phyloP scores from a whole-genome alignment of 495 filamentous ascomycete species.

The Xylaria venustula region DNA sequence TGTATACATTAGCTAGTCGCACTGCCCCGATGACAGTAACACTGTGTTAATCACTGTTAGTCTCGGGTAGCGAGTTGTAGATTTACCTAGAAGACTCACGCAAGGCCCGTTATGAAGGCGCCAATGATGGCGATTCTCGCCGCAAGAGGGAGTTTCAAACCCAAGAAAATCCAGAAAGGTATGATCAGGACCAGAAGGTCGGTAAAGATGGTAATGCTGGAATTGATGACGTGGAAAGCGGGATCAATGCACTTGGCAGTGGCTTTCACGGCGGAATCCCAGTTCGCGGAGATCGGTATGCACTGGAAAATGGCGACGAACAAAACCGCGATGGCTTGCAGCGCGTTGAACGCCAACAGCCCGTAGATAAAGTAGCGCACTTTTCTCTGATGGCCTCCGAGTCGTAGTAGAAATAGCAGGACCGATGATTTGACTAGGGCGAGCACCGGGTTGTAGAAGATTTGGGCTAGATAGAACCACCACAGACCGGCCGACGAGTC shows the following conservation, averaged over 20 bases:
- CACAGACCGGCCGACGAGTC: not conserved
- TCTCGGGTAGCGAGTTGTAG: too few relatives aligned
- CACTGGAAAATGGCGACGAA: constrained; percentile 54
- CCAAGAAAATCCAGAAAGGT: constrained; percentile 47
- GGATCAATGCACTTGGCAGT: constrained; percentile 43
- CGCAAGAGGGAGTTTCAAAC: constrained; percentile 42
- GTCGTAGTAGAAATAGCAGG: constrained; percentile 50
- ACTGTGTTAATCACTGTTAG: constrained; percentile 17
- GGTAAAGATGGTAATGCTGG: constrained; percentile 45
- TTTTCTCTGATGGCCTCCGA: constrained; percentile 26
- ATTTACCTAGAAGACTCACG: constrained; percentile 30
- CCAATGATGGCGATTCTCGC: constrained; percentile 45
- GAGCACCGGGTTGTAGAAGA: constrained; percentile 31
- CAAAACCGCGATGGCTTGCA: constrained; percentile 45
- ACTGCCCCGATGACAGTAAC: constrained; percentile 36
- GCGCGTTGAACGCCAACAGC: constrained; percentile 41
- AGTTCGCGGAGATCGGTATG: constrained; percentile 44
- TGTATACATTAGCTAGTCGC: constrained; percentile 17
- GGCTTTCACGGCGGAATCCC: constrained; percentile 33
- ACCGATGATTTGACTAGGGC: constrained; percentile 53
- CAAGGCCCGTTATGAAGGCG: constrained; percentile 41
- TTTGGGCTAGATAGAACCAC: constrained; percentile 19
- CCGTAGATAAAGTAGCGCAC: constrained; percentile 36
- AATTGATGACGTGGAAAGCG: constrained; percentile 44
- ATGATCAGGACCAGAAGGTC: constrained; percentile 48